Evolutionary conservation across 2,329 filamentous ascomycete species (phyloP).

Genomic region (Grosmannia huntii): DNA sequence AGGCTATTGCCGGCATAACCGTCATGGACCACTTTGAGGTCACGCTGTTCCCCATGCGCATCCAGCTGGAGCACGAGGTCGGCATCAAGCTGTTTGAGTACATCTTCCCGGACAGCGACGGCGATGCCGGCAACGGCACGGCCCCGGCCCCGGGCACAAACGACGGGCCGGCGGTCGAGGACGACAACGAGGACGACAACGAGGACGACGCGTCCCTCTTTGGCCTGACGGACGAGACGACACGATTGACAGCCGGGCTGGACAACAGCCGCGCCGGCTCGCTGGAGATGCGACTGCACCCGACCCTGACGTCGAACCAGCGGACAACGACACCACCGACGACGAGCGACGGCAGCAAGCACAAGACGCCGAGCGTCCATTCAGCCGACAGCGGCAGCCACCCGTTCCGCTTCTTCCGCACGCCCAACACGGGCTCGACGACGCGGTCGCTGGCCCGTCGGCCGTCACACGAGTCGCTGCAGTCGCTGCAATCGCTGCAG

Average conservation of each 20-base stretch:
- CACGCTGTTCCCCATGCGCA: slow-evolving; percentile 80
- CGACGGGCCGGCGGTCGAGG: background rate
- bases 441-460: slow-evolving; percentile 34
- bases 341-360: slow-evolving; percentile 5
- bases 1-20: slow-evolving; percentile 93
- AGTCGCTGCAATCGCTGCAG: slow-evolving; percentile 9
- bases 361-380: slow-evolving; percentile 37
- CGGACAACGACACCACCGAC: slow-evolving; percentile 6
- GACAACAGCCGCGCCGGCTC: slow-evolving; percentile 50
- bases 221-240: background rate
- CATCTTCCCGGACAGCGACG: slow-evolving; percentile 74
- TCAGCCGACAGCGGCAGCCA: slow-evolving; percentile 29
- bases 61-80: slow-evolving; percentile 86
- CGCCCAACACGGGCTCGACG: slow-evolving; percentile 23
- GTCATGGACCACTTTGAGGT: slow-evolving; percentile 97
- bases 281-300: slow-evolving; percentile 69
- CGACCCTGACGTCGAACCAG: slow-evolving; percentile 57
- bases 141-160: slow-evolving; percentile 18
- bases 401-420: slow-evolving; percentile 39
- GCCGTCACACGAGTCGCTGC: slow-evolving; percentile 43
- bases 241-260: background rate
- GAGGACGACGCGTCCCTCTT: slow-evolving; percentile 28
- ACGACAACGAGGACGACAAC: slow-evolving; percentile 27
- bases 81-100: slow-evolving; percentile 93
- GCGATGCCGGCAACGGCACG: slow-evolving; percentile 21